Evolutionary conservation across 2,329 filamentous ascomycete species (phyloP), one percentile per base, ranked within the genome.

Genomic region (Fusarium tjaetaba): DNA sequence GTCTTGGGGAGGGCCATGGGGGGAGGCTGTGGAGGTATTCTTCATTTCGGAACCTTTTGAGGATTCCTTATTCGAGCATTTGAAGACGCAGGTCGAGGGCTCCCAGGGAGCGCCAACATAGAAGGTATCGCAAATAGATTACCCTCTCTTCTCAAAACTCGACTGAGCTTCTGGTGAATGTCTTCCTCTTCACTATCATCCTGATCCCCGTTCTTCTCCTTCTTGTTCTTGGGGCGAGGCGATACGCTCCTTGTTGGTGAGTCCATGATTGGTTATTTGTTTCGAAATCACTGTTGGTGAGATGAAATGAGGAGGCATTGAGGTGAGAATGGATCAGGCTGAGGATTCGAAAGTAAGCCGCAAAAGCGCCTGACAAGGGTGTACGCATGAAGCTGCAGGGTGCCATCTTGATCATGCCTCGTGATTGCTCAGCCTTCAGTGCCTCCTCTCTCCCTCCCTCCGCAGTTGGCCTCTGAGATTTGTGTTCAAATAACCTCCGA

Each of bases 201-300:
- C 10, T 46, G 36, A 6, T 38, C 32, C 5, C 28, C 11, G 4
- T 22, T 15, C 28, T 41, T 34, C 0, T 36, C 36, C 1, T 61
- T 55, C 36, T 24, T 61, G 4, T 42, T 55, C 36, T 42, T 61
- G 6, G 46, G 58, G 3, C 8, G 14, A 8, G 58, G 38, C 7
- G 48, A 56, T 15, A n/a, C n/a, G 15, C 46, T 61, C 8, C 58
- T 61, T 2, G 58, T 43, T 32, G 58, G 58, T 7, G 58, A 61
- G 30, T 61, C 48, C 58, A 60, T 60, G 7, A 15, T 22, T 22
- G 10, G 3, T 4, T 38, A 7, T 11, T 5, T 38, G 18, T 3
- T 20, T 38, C 32, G 2, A 11, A 10, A 11, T n/a, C 5, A 28
- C 26, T 28, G 26, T n/a, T 26, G 5, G 10, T 32, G 10, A 28